Evolutionary conservation across 805 yeast genomes (phyloP), one percentile per base, ranked within the genome.

Genomic region (Metschnikowia picachoensis): DNA sequence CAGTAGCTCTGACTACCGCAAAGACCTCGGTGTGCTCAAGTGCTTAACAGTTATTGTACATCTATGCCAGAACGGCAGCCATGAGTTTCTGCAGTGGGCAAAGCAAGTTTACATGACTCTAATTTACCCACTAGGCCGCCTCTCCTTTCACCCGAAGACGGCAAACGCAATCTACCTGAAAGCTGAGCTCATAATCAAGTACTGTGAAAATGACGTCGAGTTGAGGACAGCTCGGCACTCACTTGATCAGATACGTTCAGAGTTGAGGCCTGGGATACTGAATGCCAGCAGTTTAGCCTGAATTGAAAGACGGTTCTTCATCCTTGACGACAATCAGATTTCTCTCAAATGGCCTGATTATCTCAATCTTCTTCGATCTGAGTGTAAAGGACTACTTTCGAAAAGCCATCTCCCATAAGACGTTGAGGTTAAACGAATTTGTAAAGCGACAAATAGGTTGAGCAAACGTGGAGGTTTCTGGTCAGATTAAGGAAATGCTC

Each of bases 21-120:
- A 30, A 28, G 40, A 39, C 30, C 43, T 41, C 17, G 37, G 45
- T 15, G 43, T 78, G 0, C 55, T 79, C 43, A 82, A 81, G 57
- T 70, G 79, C 2, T 58, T 80, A 14, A 77, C 85, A 0, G 72
- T 82, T 12, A 64, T 79, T 3, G 66, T 76, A 30, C 80, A 77
- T 48, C 55, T 79, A 30, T 51, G 80, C 15, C 74, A 79, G 47
- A 75, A 78, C 33, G 86, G 86, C 0, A 77, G 84, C 0, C 59
- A 57, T 27, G 76, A 68, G 14, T 80, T 79, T 58, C 65, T 74
- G 11, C 50, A 61, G 5, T 80, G 84, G 81, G 52, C 72, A n/a
- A 38, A 45, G 16, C 10, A 25, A 6, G 46, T 51, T 28, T 57
- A 48, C 40, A 34, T 28, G 9, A 37, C 12, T 3, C 38, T 52